Base-by-base conservation (phyloP, 352 stramenopile genomes). In the Pseudoperonospora humuli region DNA sequence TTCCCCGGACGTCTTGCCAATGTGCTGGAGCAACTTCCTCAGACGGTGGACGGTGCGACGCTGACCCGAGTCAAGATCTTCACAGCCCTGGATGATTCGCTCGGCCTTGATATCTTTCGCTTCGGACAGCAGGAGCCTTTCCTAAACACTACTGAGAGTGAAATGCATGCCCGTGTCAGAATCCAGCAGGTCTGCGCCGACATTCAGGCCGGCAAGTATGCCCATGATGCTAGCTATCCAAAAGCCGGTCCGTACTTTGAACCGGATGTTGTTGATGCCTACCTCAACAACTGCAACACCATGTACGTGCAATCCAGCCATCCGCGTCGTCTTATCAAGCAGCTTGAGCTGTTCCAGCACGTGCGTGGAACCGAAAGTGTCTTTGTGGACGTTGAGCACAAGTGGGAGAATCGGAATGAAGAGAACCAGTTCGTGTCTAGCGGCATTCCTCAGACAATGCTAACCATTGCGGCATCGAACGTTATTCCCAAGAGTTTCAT, bases 41-140 rank as follows among this genome's bases (percentile, higher is more conserved):
- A 75, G 48, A 67, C 59, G 20, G 67, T 86, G 15, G 65, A 86
- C 50, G 65, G 63, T 50, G 71, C 57, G 3, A 67, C 79, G 36
- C 65, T 92, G 8, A 70, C 78, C 13, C 75, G 84, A 50, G 84
- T 95, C 60, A 93, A 95, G 73, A 87, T 94, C 55, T 95, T 95
- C 63, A 91, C 81, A 38, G 79, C 84, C 10, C 40, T 86, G 5
- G 84, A 95, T 45, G 76, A 90, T 39, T 88, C 72, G 18, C 57
- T 95, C 3, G 80, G 75, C 5, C 62, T 95, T 29, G 79, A 94
- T 46, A 83, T 95, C 26, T 95, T 95, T 59, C 76, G 73, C 53
- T 92, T 86, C 33, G 79, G 76, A 18, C 56, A 75, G 35, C 79
- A 92, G 52, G 67, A 86, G 44, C 75, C 63, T 1, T 92, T 89